Base-by-base conservation (phyloP, 1,139 yeast genomes). In the Candida sp. region DNA sequence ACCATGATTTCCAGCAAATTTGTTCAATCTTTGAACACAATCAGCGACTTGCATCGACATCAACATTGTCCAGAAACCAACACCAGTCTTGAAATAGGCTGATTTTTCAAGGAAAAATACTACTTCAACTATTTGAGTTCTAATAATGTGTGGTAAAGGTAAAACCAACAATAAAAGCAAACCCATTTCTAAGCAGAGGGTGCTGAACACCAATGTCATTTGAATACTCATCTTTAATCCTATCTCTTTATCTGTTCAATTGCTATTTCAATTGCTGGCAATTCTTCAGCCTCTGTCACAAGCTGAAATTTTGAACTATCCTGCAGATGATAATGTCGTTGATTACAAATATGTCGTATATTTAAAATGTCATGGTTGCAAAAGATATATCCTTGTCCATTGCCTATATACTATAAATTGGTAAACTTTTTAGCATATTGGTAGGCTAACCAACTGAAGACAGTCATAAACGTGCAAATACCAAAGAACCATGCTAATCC, bases 401-500 rank as follows among this genome's bases (percentile, higher is more conserved):
- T n/a, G n/a, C n/a, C n/a, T n/a, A n/a, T n/a, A n/a, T n/a, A n/a
- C 27, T 56, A 70, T 43, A 71, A 58, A 21, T 77, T 77, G n/a
- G 73, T 68, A 1, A 70, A 75, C 46, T 62, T 57, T 47, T 65
- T 64, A 22, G 78, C 77, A 49, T 71, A 73, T 44, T 68, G 58
- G 48, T 68, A 73, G 2, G 77, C 77, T 35, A 66, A 45, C 3
- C 69, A 45, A 47, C 77, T 70, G 54, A 73, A 73, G 30, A 58
- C 38, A 7, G 60, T 47, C 69, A 72, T 70, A 12, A 61, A 55
- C 19, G 59, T 56, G 22, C 70, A 54, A 33, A 72, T 72, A 5
- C 58, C 49, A 60, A 81, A 86, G 64, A 93, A 93, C 99, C 99
- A 93, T 5, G 70, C 63, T 52, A 91, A 68, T 1, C 88, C 84